These are phyloP conservation scores for Ogataea degrootiae DNA, from an alignment of 805 yeast species.

Conservation along the genomic window DNA sequence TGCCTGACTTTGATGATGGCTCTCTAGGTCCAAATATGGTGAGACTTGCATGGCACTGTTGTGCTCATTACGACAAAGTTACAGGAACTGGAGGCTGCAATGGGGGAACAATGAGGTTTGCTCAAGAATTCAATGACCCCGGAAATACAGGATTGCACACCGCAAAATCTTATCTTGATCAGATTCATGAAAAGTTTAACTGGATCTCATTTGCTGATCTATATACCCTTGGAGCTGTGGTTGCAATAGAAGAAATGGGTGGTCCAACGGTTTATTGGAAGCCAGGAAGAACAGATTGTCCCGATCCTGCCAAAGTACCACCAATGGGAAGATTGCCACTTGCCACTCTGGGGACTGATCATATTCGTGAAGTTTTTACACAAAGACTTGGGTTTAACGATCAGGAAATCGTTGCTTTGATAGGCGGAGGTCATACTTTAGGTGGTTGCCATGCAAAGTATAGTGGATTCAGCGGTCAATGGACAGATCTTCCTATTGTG, in stretches of 20 bases:
- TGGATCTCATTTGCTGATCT: conserved; percentile 79
- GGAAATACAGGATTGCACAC: conserved; percentile 62
- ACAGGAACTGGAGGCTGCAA: conserved; percentile 57
- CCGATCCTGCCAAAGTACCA: conserved; percentile 46
- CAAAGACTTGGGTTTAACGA: conserved; percentile 63
- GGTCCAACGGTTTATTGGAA: conserved; percentile 81
- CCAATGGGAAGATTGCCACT: conserved; percentile 72
- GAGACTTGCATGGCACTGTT: conserved; percentile 81
- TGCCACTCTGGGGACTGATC: conserved; percentile 59
- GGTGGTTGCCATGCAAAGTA: conserved; percentile 66
- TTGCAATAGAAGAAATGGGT: conserved; percentile 71
- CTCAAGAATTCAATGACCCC: conserved; percentile 49
- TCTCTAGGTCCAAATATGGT: conserved; percentile 75
- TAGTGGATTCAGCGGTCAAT: conserved; percentile 47
- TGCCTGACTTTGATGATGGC: conserved; percentile 53
- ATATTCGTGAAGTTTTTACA: conserved; percentile 56
- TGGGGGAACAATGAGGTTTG: conserved; percentile 63
- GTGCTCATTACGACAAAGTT: conserved; percentile 71
- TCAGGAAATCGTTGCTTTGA: conserved; percentile 65
- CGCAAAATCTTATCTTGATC: conserved; percentile 52
- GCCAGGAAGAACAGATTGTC: conserved; percentile 69
- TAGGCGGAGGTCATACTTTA: conserved; percentile 74
- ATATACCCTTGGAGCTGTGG: conserved; percentile 75
- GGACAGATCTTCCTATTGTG: conserved; percentile 38
- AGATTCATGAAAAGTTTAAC: conserved; percentile 51